Evolutionary conservation across 306 rosid genomes (phyloP).

Genomic region (Amphicarpaea edgeworthii): DNA sequence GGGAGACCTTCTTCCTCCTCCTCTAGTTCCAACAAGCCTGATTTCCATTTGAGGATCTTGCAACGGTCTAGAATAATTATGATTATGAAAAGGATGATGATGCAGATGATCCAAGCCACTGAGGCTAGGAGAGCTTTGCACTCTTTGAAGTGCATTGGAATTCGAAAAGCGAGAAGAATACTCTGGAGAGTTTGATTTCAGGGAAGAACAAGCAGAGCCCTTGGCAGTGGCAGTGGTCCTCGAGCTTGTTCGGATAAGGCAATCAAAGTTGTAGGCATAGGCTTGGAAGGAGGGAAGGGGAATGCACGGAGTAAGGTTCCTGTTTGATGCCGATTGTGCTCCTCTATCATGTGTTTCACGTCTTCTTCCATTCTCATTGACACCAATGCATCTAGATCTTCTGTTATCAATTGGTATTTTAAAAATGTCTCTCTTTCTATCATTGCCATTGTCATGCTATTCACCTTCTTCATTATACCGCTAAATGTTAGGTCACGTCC

Average conservation of each 20-base stretch:
- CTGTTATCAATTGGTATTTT: constrained; percentile 70
- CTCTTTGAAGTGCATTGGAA: constrained; percentile 54
- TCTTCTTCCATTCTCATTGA: constrained; percentile 72
- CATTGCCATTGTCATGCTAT: constrained; percentile 50
- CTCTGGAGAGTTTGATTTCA: constrained; percentile 74
- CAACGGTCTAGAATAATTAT: constrained; percentile 2
- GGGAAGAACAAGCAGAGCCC: constrained; percentile 73
- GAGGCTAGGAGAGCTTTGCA: constrained; percentile 72
- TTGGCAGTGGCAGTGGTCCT: too few relatives aligned
- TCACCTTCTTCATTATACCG: constrained; percentile 60
- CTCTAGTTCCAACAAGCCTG: too few relatives aligned
- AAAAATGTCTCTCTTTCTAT: constrained; percentile 60
- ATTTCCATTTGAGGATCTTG: constrained; percentile 49
- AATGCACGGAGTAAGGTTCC: constrained; percentile 63
- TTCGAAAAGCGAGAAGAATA: not conserved
- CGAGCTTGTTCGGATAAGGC: constrained; percentile 48
- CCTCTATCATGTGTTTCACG: constrained; percentile 79
- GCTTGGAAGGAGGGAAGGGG: constrained; percentile 61
- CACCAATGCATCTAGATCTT: constrained; percentile 76
- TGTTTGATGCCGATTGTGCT: constrained; percentile 60
- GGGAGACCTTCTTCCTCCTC: not conserved
- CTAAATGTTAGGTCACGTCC: constrained; percentile 41
- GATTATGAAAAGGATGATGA: constrained; percentile 8
- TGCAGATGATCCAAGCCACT: constrained; percentile 34
- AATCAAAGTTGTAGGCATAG: constrained; percentile 36